These are phyloP conservation scores for Neonectria ditissima DNA, from an alignment of 2,329 filamentous ascomycete species.

Conservation along the genomic window DNA sequence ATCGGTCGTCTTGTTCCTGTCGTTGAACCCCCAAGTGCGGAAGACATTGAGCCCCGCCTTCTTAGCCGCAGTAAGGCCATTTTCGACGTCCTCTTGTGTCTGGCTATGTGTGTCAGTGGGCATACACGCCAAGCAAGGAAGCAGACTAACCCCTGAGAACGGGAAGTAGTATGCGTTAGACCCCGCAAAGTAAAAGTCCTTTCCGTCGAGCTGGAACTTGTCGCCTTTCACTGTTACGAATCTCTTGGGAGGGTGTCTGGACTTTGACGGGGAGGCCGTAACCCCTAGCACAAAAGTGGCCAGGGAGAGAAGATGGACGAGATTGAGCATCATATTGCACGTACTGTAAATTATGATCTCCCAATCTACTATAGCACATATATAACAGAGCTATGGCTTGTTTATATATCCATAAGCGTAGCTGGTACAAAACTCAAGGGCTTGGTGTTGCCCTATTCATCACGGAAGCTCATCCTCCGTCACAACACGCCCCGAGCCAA, in stretches of 20 bases:
- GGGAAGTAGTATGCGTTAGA: slow-evolving; percentile 68
- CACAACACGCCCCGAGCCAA: neutral
- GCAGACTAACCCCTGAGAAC: slow-evolving; percentile 24
- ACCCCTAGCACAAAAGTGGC: neutral
- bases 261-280: neutral
- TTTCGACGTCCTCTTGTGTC: slow-evolving; percentile 65
- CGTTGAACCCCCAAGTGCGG: slow-evolving; percentile 73
- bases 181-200: slow-evolving; percentile 62
- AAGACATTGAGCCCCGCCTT: slow-evolving; percentile 67
- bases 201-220: slow-evolving; percentile 56
- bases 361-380: neutral
- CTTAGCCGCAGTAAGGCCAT: slow-evolving; percentile 58
- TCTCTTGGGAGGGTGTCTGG: slow-evolving; percentile 30
- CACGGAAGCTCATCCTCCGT: neutral
- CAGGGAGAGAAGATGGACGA: neutral
- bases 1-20: slow-evolving; percentile 59
- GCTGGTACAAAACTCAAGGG: neutral
- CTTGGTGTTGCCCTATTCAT: neutral
- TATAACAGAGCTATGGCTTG: neutral
- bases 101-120: slow-evolving; percentile 42
- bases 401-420: neutral
- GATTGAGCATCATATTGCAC: neutral
- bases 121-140: accelerated
- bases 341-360: neutral
- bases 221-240: slow-evolving; percentile 43